These are phyloP conservation scores for Entomortierella parvispora DNA, from an alignment of 192 early-diverging fungal genomes.

Conservation along the genomic window DNA sequence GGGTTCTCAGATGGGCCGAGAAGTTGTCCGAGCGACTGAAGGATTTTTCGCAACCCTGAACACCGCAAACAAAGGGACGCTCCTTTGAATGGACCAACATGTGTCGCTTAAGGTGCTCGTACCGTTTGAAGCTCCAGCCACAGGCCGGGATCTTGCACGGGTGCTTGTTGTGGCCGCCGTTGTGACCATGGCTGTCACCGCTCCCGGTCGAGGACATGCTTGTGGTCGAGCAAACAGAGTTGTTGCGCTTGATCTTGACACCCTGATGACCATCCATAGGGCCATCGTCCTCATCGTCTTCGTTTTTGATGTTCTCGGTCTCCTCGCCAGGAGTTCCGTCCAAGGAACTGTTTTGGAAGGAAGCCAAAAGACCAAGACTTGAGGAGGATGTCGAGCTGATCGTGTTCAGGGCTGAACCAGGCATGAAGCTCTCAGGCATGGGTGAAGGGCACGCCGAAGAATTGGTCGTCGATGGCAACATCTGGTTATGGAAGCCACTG, in stretches of 20 bases:
- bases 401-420: conserved; percentile 18
- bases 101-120: conserved; percentile 80
- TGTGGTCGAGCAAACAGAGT: conserved; percentile 25
- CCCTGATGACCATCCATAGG: background rate
- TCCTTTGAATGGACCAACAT: conserved; percentile 75
- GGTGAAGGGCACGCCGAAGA: conserved; percentile 32
- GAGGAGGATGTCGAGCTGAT: conserved; percentile 8
- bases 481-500: conserved; percentile 13
- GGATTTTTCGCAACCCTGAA: conserved; percentile 70
- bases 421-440: conserved; percentile 30
- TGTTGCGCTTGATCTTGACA: conserved; percentile 28
- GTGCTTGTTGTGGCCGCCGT: conserved; percentile 12
- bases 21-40: conserved; percentile 78
- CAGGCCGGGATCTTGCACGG: conserved; percentile 54
- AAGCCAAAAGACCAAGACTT: background rate
- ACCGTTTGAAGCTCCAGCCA: conserved; percentile 71
- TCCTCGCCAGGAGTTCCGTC: no score
- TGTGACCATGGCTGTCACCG: conserved; percentile 6
- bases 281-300: background rate
- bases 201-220: conserved; percentile 22
- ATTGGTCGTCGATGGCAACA: conserved; percentile 15
- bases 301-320: background rate
- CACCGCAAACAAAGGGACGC: conserved; percentile 67
- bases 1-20: conserved; percentile 70
- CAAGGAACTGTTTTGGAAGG: background rate